Evolutionary conservation across 805 yeast species (phyloP).

Genomic region (Teunomyces gatunensis): DNA sequence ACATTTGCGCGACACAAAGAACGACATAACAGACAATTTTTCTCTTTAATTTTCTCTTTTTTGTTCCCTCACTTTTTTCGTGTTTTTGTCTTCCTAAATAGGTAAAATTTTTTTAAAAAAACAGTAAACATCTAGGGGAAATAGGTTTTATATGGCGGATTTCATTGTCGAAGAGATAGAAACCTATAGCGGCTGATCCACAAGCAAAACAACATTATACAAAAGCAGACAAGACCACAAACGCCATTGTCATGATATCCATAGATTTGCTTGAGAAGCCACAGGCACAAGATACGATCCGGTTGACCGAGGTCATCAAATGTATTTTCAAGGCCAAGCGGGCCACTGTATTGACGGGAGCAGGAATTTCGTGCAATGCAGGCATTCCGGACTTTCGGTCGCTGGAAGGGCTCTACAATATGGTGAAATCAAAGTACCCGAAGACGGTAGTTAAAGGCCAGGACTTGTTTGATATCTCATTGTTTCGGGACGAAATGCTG

Average conservation of each 20-base stretch:
- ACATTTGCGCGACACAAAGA: not conserved
- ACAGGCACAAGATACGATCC: constrained; percentile 19
- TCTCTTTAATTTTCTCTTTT: not conserved
- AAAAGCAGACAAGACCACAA: not conserved
- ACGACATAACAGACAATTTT: not conserved
- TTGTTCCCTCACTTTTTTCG: not conserved
- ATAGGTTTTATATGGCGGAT: not conserved
- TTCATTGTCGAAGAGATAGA: not conserved
- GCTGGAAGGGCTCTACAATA: constrained; percentile 74
- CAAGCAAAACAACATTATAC: not conserved
- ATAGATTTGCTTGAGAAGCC: constrained; percentile 9
- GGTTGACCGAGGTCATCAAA: constrained; percentile 39
- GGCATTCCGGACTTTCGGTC: constrained; percentile 97
- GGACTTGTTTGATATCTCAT: constrained; percentile 84
- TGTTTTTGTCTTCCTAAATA: constrained; percentile 5
- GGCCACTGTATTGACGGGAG: constrained; percentile 81
- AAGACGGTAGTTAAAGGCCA: constrained; percentile 72
- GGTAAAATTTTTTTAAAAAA: constrained; percentile 8
- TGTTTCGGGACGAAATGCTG: constrained; percentile 67
- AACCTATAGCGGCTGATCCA: not conserved
- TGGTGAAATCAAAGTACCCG: constrained; percentile 64
- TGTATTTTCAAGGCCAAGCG: constrained; percentile 51
- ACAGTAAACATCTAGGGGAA: constrained; percentile 5
- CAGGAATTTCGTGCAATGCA: constrained; percentile 95
- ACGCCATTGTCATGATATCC: constrained; percentile 8